A percentile compares a stretch with the other conserved stretches of the same genome.
Evolutionary conservation across 1,284 basidiomycete species (phyloP).

Genomic region (Pulveroboletus sp.): DNA sequence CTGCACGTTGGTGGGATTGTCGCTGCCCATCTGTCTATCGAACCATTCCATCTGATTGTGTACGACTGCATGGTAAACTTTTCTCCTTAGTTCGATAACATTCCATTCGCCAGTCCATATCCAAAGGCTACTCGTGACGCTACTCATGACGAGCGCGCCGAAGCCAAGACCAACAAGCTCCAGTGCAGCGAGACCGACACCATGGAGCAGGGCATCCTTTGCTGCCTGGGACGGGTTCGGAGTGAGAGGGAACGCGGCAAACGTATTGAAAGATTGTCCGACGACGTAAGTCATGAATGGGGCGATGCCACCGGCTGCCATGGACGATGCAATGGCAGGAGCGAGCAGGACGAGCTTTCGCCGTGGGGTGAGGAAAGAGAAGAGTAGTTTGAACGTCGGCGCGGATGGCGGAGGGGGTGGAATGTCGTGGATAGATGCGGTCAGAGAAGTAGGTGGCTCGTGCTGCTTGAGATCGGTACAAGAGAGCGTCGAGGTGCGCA

Average conservation of each 20-base stretch:
- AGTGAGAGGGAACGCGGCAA: slow-evolving; percentile 59
- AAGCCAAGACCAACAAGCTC: slow-evolving; percentile 74
- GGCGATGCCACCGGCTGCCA: slow-evolving; percentile 76
- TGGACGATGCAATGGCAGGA: slow-evolving; percentile 72
- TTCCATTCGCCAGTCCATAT: slow-evolving; percentile 86
- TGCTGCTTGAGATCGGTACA: slow-evolving; percentile 25
- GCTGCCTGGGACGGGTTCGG: slow-evolving; percentile 48
- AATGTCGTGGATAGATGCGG: slow-evolving; percentile 15
- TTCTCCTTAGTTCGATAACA: slow-evolving; percentile 65
- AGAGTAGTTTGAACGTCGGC: slow-evolving; percentile 57
- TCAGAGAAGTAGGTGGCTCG: slow-evolving; percentile 12
- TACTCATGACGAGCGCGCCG: slow-evolving; percentile 72
- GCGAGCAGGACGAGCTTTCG: slow-evolving; percentile 59
- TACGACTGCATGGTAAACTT: slow-evolving; percentile 73
- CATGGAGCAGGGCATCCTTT: slow-evolving; percentile 57
- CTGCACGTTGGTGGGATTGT: slow-evolving; percentile 45
- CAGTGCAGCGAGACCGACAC: slow-evolving; percentile 63
- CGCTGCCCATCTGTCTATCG: slow-evolving; percentile 77
- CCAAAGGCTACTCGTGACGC: slow-evolving; percentile 80
- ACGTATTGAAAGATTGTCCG: slow-evolving; percentile 84
- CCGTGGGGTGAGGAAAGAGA: slow-evolving; percentile 50
- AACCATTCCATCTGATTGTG: slow-evolving; percentile 85
- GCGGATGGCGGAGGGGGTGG: slow-evolving; percentile 13
- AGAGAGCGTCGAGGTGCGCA: slow-evolving; percentile 23
- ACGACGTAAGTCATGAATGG: slow-evolving; percentile 94